Evolutionary conservation across 1,284 basidiomycete genomes (phyloP), one percentile per base, ranked within the genome.

Genomic region (Salmacisia buchloeana): DNA sequence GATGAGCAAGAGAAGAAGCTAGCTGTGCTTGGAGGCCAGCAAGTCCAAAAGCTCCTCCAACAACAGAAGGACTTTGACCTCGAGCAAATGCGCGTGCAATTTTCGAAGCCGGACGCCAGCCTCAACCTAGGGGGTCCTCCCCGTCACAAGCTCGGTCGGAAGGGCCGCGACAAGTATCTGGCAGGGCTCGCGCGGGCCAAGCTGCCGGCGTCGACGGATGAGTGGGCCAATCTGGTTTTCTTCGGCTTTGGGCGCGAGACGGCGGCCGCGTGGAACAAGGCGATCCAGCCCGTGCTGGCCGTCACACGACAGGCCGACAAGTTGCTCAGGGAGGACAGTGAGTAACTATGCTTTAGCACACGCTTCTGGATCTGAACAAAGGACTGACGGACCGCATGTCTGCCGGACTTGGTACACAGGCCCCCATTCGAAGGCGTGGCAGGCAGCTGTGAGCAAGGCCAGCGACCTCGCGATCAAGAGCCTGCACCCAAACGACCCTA

Each of bases 381-480:
- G 49, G 1, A 18, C 49, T 54, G 2, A 54, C 29, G 13, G 27
- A 33, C 15, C 39, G 18, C 9, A 38, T 38, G 3, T 33, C 18
- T 9, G 15, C 27, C 18, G 3, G 6, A 3, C 10, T 34, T 12
- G 3, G 15, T 6, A 29, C 39, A 18, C 21, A 2, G 35, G 10
- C n/a, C 38, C 31, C 1, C 57, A 36, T 15, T 15, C 38, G 10
- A 10, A 46, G 66, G 41, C 69, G 60, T 21, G 18, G 56, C 2
- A 52, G 33, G 9, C 38, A 58, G 35, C 58, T 57, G 46, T 60
- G 60, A 60, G 41, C 68, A 64, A 56, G 34, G 69, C 54, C 59
- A 58, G 18, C 67, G 64, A 71, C 64, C 6, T 86, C 83, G 83
- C 80, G 72, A 0, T 71, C 72, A 1, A 85, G 81, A 59, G 70